A percentile compares a stretch with the other conserved stretches of the same genome.
phyloP scores from a whole-genome alignment of 208 protist species.

The Acanthamoeba lenticulata region DNA sequence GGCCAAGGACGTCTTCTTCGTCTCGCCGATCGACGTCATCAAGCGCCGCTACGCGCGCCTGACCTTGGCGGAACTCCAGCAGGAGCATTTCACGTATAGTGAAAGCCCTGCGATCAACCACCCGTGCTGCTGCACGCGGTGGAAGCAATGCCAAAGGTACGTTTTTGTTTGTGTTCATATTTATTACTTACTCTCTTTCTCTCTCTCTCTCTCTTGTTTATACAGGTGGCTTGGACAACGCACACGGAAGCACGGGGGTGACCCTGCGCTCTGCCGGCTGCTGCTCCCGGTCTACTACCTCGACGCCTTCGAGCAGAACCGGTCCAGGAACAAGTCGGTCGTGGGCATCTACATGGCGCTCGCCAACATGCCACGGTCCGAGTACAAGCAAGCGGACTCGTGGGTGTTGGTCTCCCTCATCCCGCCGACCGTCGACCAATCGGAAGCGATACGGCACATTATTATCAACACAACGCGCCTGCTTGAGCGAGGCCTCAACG shows the following conservation, averaged over 20 bases:
- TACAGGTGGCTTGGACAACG: background rate
- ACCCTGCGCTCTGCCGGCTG: background rate
- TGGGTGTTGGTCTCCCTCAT: background rate
- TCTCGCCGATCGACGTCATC: no score
- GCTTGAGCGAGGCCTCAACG: background rate
- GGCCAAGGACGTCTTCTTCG: no score
- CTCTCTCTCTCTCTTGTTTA: no score
- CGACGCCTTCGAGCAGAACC: background rate
- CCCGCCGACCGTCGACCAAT: background rate
- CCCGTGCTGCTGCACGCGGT: no score
- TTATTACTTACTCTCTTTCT: no score
- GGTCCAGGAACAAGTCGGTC: background rate
- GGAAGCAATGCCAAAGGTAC: no score
- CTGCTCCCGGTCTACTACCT: background rate
- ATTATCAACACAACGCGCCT: background rate
- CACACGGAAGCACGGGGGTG: background rate
- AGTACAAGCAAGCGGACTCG: background rate
- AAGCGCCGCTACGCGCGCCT: no score
- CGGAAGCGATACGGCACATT: background rate
- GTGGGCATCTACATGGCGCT: background rate
- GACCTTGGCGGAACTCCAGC: no score
- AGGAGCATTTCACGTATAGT: no score
- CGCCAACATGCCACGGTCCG: background rate
- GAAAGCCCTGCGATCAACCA: no score
- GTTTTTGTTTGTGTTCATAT: no score